Conservation (phyloP, 2,329 filamentous ascomycete species). For the Penicillium hordei region DNA sequence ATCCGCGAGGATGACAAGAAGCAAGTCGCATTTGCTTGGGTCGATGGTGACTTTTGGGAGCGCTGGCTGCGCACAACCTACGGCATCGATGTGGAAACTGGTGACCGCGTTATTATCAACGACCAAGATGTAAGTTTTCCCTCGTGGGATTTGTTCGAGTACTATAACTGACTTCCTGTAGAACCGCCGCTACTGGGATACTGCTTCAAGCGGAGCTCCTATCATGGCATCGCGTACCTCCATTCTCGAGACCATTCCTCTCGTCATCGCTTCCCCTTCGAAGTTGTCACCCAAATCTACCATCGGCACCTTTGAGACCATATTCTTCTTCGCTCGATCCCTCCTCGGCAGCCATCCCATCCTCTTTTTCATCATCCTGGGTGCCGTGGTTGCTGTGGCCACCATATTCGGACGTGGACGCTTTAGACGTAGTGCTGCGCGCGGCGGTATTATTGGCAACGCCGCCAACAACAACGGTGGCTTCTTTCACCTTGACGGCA, state of each 20-base stretch:
- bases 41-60: slow-evolving; percentile 96
- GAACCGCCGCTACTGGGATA: slow-evolving; percentile 95
- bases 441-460: slow-evolving; percentile 40
- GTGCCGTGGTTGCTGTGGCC: slow-evolving; percentile 35
- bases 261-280: slow-evolving; percentile 50
- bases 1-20: slow-evolving; percentile 85
- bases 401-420: slow-evolving; percentile 37
- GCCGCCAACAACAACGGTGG: slow-evolving; percentile 34
- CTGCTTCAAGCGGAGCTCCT: slow-evolving; percentile 80
- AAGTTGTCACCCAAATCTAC: slow-evolving; percentile 53
- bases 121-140: slow-evolving; percentile 80
- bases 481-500: slow-evolving; percentile 51
- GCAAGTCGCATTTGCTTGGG: slow-evolving; percentile 93
- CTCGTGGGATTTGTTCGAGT: not conserved
- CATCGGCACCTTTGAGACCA: slow-evolving; percentile 47
- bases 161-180: slow-evolving; percentile 42
- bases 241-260: slow-evolving; percentile 75
- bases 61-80: slow-evolving; percentile 95
- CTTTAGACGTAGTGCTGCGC: slow-evolving; percentile 28
- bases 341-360: slow-evolving; percentile 47
- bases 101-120: slow-evolving; percentile 92
- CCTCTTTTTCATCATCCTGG: slow-evolving; percentile 42
- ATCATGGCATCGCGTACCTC: slow-evolving; percentile 88
- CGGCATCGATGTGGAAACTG: slow-evolving; percentile 79
- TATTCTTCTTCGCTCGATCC: slow-evolving; percentile 48